Base-by-base conservation (phyloP, 2,329 filamentous ascomycete species). In the Microsporum canis region DNA sequence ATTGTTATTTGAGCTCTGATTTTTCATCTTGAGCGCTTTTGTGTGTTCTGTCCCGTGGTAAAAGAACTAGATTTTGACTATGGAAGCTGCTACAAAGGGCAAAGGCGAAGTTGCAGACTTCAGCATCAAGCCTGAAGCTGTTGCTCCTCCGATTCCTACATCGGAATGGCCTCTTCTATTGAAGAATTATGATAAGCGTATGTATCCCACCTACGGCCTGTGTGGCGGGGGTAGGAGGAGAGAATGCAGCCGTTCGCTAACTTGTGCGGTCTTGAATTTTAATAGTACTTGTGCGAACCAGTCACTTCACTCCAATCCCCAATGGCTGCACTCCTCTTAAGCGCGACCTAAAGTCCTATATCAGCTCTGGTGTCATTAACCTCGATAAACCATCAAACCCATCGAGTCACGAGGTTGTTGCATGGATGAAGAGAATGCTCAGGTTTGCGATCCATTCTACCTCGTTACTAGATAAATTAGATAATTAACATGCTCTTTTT, bases 391-490 rank as follows among this genome's bases (percentile, higher is more conserved):
- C 92, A 62, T 95, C 91, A 59, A 99, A 99, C 80, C 92, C 92
- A 60, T 96, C 91, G 68, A 94, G 88, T 71, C 94, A 99, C 83
- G 94, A 99, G 82, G 94, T 99, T 67, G 94, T 99, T 72, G 92
- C 94, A 67, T 99, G 94, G 94, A 88, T 97, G 69, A 99, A 99
- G 87, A 87, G 92, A 70, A 97, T 97, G 71, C 82, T 99, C 61
- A 87, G 88, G 88, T 91, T 84, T 27, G 57, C 57, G 27, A 5
- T 36, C 7, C 29, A 8, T 61, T 58, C 57, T 43, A 34, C 34
- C 33, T 27, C 4, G 14, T 4, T 12, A n/a, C 17, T 14, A n/a
- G 14, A 38, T 49, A 12, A 23, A 41, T 14, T n/a, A 41, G 34
- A 8, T 31, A 36, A 31, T 47, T 60, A 60, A 60, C 53, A n/a